A percentile compares a stretch with the other conserved stretches of the same genome.
These are phyloP conservation scores for Fusarium piperis DNA, from an alignment of 2,329 filamentous ascomycete genomes.

Conservation along the genomic window DNA sequence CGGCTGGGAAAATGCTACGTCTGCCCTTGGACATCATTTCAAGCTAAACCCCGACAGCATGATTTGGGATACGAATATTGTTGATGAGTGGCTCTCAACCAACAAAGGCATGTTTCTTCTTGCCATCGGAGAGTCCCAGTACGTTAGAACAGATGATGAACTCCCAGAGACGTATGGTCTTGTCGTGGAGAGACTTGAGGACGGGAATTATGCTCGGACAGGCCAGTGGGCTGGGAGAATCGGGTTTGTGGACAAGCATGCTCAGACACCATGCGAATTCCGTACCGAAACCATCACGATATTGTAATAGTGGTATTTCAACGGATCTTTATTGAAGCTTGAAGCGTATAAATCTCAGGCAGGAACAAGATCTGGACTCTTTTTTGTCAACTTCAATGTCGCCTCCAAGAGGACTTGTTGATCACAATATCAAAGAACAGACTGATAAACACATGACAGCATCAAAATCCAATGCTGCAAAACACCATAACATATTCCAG, in stretches of 20 bases:
- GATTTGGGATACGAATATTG: background rate
- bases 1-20: background rate
- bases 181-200: background rate
- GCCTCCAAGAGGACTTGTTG: too few species aligned
- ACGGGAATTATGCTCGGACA: background rate
- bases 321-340: background rate
- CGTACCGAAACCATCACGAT: background rate
- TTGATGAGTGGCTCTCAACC: background rate
- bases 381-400: too few species aligned
- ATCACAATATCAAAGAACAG: too few species aligned
- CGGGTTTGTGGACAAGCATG: background rate
- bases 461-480: too few species aligned
- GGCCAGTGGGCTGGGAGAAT: background rate
- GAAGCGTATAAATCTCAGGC: too few species aligned
- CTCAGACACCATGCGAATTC: background rate
- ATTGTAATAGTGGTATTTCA: background rate
- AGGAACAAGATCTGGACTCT: too few species aligned
- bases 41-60: background rate
- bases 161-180: background rate
- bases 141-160: background rate
- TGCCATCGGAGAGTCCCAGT: background rate
- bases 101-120: background rate
- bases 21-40: background rate
- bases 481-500: too few species aligned
- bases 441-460: too few species aligned